Base-by-base conservation (phyloP, 306 rosid genomes). In the Benincasa hispida region DNA sequence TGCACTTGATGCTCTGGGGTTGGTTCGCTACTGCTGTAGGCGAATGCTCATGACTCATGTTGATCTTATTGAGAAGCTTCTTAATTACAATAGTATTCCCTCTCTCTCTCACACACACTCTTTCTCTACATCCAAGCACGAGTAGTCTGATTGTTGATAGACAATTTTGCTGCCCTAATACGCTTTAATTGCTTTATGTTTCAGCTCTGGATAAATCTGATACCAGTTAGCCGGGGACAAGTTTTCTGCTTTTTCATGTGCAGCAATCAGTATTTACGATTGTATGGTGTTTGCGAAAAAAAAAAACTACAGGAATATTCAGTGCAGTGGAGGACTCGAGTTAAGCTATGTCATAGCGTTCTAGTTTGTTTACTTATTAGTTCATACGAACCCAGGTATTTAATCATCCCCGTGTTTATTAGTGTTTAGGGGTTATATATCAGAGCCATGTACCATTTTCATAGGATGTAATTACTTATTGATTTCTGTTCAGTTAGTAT, bases 11-110 rank as follows among this genome's bases (percentile, higher is more conserved):
- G 95, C 93, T 10, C 67, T 94, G 91, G 91, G 91, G 10, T 82
- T 94, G 86, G 96, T 94, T 82, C 96, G 96, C 25, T 94, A 92
- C 60, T 94, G 97, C 78, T 94, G 99, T 73, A 86, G 99, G 78
- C 85, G 97, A 25, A 94, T 92, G 99, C 97, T 94, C 65, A 92
- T 94, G 99, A 94, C 99, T 54, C 98, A 92, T 55, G 99, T 92
- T 28, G 99, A 94, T 68, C 98, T 94, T 80, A 92, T 94, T 37
- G 98, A 94, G 88, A 94, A 94, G 93, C 93, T 92, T 81, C 87
- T 94, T 75, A 92, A 94, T 85, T 94, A 92, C 92, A 94, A 92
- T 22, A 76, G 97, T 94, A 88, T 87, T 32, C 66, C 22, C 39
- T 4, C 5, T 62, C 34, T 28, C 78, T 67, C 42, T 41, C 47